Evolutionary conservation across 805 yeast genomes (phyloP), one percentile per base, ranked within the genome.

Genomic region (Sporopachydermia lactativora): DNA sequence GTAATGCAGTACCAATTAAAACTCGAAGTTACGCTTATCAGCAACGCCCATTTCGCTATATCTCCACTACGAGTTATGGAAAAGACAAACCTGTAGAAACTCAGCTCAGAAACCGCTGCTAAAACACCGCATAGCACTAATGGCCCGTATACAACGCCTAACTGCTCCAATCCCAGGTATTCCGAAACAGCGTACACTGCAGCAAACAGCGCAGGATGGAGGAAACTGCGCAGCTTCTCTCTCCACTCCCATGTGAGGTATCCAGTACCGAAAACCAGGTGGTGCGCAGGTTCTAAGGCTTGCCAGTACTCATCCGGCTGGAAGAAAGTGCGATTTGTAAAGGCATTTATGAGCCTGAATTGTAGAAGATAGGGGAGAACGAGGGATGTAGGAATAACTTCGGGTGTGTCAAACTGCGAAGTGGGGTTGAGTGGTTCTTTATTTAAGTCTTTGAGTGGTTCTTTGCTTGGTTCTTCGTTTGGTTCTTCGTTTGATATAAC

Each of bases 221-320:
- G 57, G 41, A 82, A 78, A 5, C 94, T 79, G 44, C 99, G 60
- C 3, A 92, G 59, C 1, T 77, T 78, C 38, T 67, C 64, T 17
- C 60, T 55, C 98, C 98, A 92, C 59, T 92, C 99, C 99, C 99
- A 92, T 0, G 97, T 85, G 31, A 75, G 54, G 49, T 74, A 73
- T 0, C 98, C 98, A 46, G 77, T 79, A 2, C 92, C 88, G 55
- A 67, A 85, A 0, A 80, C 79, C 31, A 68, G 61, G 3, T 52
- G 43, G 57, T 86, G 95, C 0, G 97, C 98, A 0, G 96, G 95
- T 52, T 92, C 98, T 40, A 92, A 61, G 0, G 88, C 67, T 59
- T 92, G 99, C 76, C 79, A 92, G 59, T 69, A 92, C 58, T 92
- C 99, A 57, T 92, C 99, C 0, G 98, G 89, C 57, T 92, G 99